These are phyloP conservation scores for Diatrype stigma DNA, from an alignment of 2,329 filamentous ascomycete genomes.

Conservation along the genomic window DNA sequence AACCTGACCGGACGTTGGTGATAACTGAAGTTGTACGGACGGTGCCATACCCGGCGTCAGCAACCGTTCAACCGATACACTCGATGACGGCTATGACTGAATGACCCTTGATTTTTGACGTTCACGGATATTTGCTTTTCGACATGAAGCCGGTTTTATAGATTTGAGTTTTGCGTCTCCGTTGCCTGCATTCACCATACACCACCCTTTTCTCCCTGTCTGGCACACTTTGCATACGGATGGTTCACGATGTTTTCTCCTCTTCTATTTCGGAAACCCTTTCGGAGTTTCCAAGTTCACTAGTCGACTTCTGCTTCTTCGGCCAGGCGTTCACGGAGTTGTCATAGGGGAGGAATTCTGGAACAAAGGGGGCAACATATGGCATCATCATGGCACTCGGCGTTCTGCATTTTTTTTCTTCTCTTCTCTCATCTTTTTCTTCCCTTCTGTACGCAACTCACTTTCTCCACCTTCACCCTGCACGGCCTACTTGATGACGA, in stretches of 20 bases:
- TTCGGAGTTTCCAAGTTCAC: constrained; percentile 2
- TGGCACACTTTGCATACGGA: not conserved
- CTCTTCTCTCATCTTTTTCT: constrained; percentile 1
- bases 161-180: constrained; percentile 10
- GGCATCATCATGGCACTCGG: not conserved
- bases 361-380: not conserved
- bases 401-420: not conserved
- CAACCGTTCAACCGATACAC: not conserved
- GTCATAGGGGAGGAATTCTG: not conserved
- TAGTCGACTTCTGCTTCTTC: constrained; percentile 1
- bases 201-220: not conserved
- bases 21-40: too few species aligned
- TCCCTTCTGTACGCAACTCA: constrained; percentile 2
- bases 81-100: not conserved
- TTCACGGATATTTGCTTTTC: not conserved
- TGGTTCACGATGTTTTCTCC: not conserved
- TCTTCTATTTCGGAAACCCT: constrained; percentile 1
- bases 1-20: not conserved
- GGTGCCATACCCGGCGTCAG: too few species aligned
- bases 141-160: constrained; percentile 13
- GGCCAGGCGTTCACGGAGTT: not conserved
- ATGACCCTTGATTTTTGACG: constrained; percentile 1
- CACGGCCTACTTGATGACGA: constrained; percentile 2
- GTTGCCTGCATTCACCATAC: not conserved
- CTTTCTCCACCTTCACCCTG: constrained; percentile 11